A percentile compares a stretch with the other conserved stretches of the same genome.
phyloP scores from a whole-genome alignment of 148 eudicot species.

The Bassia scoparia region DNA sequence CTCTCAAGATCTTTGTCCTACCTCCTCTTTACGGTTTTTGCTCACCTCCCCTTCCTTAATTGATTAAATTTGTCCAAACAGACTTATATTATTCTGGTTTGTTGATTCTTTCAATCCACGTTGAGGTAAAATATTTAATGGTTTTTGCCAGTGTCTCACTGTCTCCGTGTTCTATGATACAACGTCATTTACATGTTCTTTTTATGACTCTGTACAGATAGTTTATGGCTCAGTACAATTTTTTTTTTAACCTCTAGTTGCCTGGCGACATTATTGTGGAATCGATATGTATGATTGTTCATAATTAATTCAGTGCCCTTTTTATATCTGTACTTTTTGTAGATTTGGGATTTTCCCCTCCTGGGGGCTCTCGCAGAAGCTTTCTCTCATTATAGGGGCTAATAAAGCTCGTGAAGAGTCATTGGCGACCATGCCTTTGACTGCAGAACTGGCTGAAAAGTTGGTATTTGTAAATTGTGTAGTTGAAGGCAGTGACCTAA shows the following conservation, averaged over 20 bases:
- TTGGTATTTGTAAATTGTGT: constrained; percentile 82
- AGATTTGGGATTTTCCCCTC: constrained; percentile 98
- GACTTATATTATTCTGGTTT: neutral
- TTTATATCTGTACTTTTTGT: constrained; percentile 20
- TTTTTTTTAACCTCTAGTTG: neutral
- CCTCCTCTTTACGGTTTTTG: neutral
- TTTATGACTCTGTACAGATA: neutral
- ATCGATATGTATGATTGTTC: neutral
- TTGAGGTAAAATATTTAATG: neutral
- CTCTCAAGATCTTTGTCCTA: no score
- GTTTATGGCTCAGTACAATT: no score
- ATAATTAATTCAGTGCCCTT: neutral
- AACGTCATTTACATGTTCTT: neutral
- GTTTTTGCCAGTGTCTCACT: no score
- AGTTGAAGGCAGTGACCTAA: constrained; percentile 62
- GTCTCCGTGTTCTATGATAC: constrained; percentile 2
- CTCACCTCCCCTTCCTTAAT: neutral
- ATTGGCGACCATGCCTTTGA: constrained; percentile 53
- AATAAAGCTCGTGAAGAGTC: constrained; percentile 88
- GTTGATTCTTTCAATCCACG: neutral
- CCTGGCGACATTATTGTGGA: neutral
- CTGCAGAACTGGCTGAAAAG: constrained; percentile 73
- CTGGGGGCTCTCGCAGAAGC: constrained; percentile 99
- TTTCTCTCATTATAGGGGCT: constrained; percentile 88
- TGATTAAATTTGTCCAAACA: neutral